Evolutionary conservation across 768 basidiomycete species (phyloP), one percentile per base, ranked within the genome.

Genomic region (Floccularia luteovirens): DNA sequence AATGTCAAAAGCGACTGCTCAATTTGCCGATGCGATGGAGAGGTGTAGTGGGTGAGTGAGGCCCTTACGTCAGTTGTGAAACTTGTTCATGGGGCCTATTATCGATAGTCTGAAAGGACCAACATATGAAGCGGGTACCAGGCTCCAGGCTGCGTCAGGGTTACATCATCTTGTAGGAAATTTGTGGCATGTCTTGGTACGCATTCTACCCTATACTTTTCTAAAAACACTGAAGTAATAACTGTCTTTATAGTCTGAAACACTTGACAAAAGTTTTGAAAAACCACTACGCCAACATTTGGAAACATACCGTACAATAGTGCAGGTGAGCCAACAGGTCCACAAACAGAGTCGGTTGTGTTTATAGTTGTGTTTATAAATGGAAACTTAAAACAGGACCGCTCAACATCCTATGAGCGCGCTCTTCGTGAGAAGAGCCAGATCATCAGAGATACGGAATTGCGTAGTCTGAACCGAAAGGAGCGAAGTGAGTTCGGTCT

Each of bases 151-250:
- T 21, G 80, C 87, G 20, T 81, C 86, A 14, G 92, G 93, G 3
- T 63, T 97, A 31, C 90, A 94, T 58, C 87, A 93, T 58, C 74
- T 97, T 48, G 82, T 94, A 49, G 81, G 84, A 36, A 94, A 93
- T 56, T 89, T 93, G 48, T 91, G 88, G 75, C 89, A 91, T 58
- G 79, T 97, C 42, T 65, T 97, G 56, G 90, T 90, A 45, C 44
- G 80, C 69, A 33, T 31, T 33, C 31, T 39, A 28, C 8, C 24
- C 38, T 42, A 25, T 25, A 13, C 40, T 28, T 21, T 25, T 43
- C 25, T 17, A 11, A 17, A 31, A 32, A 17, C 31, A 45, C 46
- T 39, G n/a, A n/a, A n/a, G n/a, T 47, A 42, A 39, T 22, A 19
- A 36, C 19, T 36, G 38, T 14, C 22, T 36, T 38, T 19, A 17